These are phyloP conservation scores for Saksenaea vasiformis DNA, from an alignment of 371 early-diverging fungal genomes.

Conservation along the genomic window DNA sequence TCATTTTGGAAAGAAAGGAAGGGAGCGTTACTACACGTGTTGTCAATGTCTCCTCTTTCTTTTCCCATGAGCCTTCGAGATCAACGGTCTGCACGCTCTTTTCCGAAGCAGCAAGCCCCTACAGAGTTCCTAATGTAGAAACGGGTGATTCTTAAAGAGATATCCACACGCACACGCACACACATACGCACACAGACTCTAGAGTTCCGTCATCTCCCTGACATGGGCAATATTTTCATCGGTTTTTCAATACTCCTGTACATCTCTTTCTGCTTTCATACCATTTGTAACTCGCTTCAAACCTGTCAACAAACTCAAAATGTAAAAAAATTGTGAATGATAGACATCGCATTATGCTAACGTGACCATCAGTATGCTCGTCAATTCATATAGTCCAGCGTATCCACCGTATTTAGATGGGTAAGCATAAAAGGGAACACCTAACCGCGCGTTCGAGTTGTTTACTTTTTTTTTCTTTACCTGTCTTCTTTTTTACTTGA, in stretches of 20 bases:
- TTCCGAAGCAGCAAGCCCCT: not conserved
- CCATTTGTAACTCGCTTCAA: not conserved
- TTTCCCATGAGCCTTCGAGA: not conserved
- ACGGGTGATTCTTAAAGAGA: too few relatives aligned
- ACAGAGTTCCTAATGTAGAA: not conserved
- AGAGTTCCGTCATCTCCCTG: constrained; percentile 4
- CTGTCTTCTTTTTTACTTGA: not conserved
- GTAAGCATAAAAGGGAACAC: not conserved
- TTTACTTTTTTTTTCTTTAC: not conserved
- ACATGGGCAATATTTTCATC: not conserved
- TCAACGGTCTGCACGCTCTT: not conserved
- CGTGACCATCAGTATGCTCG: constrained; percentile 4
- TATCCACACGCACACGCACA: not conserved
- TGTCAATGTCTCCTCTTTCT: not conserved
- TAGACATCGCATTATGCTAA: constrained; percentile 7
- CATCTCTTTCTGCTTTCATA: constrained; percentile 2
- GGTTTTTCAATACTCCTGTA: constrained; percentile 1
- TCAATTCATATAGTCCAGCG: constrained; percentile 1
- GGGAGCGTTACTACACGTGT: not conserved
- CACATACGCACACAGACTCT: not conserved
- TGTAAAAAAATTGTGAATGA: not conserved
- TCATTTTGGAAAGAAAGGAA: not conserved
- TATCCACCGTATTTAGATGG: constrained; percentile 1
- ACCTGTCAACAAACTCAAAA: not conserved
- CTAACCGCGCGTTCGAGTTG: not conserved